phyloP scores from a whole-genome alignment of 2,329 filamentous ascomycete genomes.

The Ceratocystis albifundus region DNA sequence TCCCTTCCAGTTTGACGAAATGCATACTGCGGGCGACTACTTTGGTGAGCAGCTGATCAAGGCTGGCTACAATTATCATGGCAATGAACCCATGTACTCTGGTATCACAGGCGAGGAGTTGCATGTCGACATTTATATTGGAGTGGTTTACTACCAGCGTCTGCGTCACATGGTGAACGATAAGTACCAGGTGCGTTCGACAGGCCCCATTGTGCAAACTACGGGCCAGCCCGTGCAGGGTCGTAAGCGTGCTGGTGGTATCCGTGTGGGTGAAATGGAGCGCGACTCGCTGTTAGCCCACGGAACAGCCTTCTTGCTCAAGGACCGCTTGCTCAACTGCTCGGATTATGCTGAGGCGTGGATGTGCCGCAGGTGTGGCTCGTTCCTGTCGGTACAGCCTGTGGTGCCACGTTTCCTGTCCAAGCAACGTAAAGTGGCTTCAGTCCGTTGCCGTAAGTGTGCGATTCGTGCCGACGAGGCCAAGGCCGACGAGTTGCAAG shows the following conservation, averaged over 20 bases:
- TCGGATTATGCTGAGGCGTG: conserved; percentile 84
- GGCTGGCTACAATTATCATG: conserved; percentile 95
- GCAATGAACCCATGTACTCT: conserved; percentile 97
- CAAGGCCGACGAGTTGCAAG: conserved; percentile 46
- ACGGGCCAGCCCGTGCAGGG: conserved; percentile 97
- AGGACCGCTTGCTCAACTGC: conserved; percentile 94
- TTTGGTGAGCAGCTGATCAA: conserved; percentile 93
- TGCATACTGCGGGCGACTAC: conserved; percentile 83
- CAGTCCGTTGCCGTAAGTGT: conserved; percentile 70
- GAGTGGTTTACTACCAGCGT: conserved; percentile 95
- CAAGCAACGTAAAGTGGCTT: conserved; percentile 54
- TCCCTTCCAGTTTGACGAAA: conserved; percentile 87
- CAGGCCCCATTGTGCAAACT: conserved; percentile 76
- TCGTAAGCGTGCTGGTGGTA: conserved; percentile 90
- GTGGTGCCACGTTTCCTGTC: conserved; percentile 54
- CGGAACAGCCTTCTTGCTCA: conserved; percentile 85
- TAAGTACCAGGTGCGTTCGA: conserved; percentile 96
- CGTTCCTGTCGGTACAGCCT: conserved; percentile 78
- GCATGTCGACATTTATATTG: conserved; percentile 88
- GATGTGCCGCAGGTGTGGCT: conserved; percentile 81
- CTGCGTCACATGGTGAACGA: conserved; percentile 99
- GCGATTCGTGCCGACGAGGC: conserved; percentile 50
- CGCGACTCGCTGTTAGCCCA: conserved; percentile 89
- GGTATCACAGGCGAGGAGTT: conserved; percentile 94
- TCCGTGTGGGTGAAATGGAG: conserved; percentile 99